Base-by-base conservation (phyloP, 176 grass and related monocot species). In the Calamus simplicifolius region DNA sequence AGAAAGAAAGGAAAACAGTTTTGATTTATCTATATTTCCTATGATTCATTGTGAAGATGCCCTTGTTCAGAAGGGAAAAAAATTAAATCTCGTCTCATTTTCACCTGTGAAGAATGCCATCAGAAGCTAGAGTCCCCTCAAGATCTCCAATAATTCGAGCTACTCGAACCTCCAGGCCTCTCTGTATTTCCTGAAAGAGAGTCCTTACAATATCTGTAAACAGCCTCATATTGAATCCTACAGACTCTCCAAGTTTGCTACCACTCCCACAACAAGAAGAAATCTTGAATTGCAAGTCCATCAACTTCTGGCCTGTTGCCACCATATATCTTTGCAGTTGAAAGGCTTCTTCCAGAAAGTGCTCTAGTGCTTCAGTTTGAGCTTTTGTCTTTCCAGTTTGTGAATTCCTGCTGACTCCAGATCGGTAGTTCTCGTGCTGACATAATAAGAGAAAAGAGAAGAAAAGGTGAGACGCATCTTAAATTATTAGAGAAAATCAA, bases 311-410 rank as follows among this genome's bases (percentile, higher is more conserved):
- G 0, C 85, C 90, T 53, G 79, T 89, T 30, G 85, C 90, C 54
- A 95, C 90, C 76, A 86, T 78, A 54, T 86, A 81, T 5, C 85
- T 64, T 72, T 89, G 85, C 51, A 95, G 64, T 67, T 89, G 85
- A 76, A 95, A 95, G 54, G 90, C 86, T 69, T 95, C 85, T 67
- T 84, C 90, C 16, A 95, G 59, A 54, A 89, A 89, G 30, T 56
- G 73, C 19, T 62, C 67, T 4, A 89, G 67, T 49, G 61, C 81
- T 29, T 54, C 63, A 3, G 55, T 72, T 60, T 50, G 63, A 8
- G 71, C 75, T 29, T 77, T 85, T 19, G 69, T 19, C 48, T 49
- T 72, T 10, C 49, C 57, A 43, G 16, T 25, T 31, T 17, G 57
- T 14, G 21, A 19, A 15, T 61, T 49, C 49, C 6, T 64, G 1